phyloP scores from a whole-genome alignment of 2,329 filamentous ascomycete species.

The Aspergillus niger region DNA sequence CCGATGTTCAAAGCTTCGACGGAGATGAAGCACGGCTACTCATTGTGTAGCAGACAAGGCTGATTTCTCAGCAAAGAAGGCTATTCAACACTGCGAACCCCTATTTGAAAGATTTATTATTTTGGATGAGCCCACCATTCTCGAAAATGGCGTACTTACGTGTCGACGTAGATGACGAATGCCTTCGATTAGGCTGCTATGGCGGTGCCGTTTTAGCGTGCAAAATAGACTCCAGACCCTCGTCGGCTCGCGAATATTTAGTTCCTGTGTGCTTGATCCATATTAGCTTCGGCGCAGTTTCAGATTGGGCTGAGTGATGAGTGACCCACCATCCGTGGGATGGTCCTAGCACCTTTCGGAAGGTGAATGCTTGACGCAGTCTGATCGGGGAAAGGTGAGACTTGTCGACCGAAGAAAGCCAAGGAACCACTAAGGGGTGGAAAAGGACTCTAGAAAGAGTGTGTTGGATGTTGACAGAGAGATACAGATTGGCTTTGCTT shows the following conservation, averaged over 20 bases:
- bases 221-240: not conserved
- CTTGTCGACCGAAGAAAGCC: not conserved
- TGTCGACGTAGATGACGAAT: constrained; percentile 1
- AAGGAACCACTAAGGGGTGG: not conserved
- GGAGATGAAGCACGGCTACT: not conserved
- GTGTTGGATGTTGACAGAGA: too few relatives aligned
- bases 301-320: not conserved
- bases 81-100: not conserved
- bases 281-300: not conserved
- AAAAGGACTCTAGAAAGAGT: too few relatives aligned
- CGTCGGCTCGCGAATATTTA: not conserved
- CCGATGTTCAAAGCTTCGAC: not conserved
- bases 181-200: not conserved
- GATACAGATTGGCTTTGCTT: too few relatives aligned
- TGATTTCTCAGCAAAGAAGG: not conserved
- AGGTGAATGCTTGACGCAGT: not conserved
- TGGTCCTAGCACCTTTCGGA: not conserved
- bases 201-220: not conserved
- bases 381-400: not conserved
- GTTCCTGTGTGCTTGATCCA: not conserved
- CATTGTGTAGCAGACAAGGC: not conserved
- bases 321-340: not conserved
- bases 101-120: not conserved
- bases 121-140: not conserved
- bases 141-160: not conserved